phyloP scores from a whole-genome alignment of 2,329 filamentous ascomycete genomes.

The Parascedosporium putredinis region DNA sequence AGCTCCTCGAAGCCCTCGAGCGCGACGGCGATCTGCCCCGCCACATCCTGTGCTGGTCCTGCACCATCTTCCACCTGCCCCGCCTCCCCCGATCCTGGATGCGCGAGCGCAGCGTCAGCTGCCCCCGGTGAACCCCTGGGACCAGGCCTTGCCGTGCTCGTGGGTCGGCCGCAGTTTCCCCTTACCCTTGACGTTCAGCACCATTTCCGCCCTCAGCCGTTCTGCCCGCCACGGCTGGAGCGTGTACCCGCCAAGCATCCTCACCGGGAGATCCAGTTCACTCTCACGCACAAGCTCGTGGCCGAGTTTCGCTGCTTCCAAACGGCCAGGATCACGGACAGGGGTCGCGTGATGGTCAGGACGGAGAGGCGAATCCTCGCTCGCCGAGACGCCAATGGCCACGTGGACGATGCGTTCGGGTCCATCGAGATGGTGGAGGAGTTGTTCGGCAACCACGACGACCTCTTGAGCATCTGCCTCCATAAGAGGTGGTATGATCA shows the following conservation, averaged over 20 bases:
- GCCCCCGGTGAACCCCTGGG: neutral
- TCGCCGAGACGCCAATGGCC: neutral
- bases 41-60: neutral
- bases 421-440: neutral
- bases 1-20: neutral
- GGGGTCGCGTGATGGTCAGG: neutral
- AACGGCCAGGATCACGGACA: neutral
- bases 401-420: too few species aligned
- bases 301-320: neutral
- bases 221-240: neutral
- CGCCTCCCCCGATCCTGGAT: neutral
- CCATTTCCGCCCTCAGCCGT: neutral
- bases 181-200: neutral
- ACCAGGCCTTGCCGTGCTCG: neutral
- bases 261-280: neutral
- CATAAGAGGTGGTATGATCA: neutral
- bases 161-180: neutral
- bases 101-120: neutral
- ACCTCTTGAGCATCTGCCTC: neutral
- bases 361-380: neutral
- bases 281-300: neutral
- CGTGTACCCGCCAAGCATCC: neutral
- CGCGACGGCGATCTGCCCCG: neutral
- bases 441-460: neutral
- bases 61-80: neutral